Percentiles rank a stretch among this genome's conserved stretches.
Conservation (phyloP, 2,329 filamentous ascomycete species). For the Penicillium olsonii region DNA sequence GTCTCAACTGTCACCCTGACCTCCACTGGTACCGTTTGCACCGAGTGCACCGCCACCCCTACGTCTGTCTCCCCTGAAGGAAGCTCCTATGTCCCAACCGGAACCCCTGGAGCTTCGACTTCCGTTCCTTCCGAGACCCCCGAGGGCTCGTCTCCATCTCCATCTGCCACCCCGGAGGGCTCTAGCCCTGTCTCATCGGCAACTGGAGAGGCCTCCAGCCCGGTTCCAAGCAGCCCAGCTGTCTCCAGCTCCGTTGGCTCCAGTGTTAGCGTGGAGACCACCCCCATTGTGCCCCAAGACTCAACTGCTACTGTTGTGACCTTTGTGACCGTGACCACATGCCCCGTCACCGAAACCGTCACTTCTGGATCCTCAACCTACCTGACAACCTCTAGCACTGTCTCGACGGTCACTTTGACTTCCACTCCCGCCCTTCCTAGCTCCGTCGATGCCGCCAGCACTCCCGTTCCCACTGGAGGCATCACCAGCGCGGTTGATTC, state of each 20-base stretch:
- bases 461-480: slow-evolving; percentile 33
- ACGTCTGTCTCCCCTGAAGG: slow-evolving; percentile 12
- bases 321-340: slow-evolving; percentile 34
- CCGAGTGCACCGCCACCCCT: slow-evolving; percentile 15
- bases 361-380: slow-evolving; percentile 53
- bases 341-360: slow-evolving; percentile 34
- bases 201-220: neutral
- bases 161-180: neutral
- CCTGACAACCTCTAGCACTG: slow-evolving; percentile 57
- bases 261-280: slow-evolving; percentile 6
- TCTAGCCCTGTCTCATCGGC: neutral
- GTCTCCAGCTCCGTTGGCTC: neutral
- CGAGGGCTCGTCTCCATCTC: neutral
- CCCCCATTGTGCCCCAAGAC: slow-evolving; percentile 11
- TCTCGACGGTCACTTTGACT: slow-evolving; percentile 49
- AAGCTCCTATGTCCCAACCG: neutral
- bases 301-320: slow-evolving; percentile 30
- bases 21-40: slow-evolving; percentile 30
- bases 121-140: neutral
- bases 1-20: slow-evolving; percentile 51
- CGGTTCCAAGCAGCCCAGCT: slow-evolving; percentile 1
- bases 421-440: slow-evolving; percentile 1
- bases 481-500: slow-evolving; percentile 2
- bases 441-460: slow-evolving; percentile 4
- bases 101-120: neutral